Evolutionary conservation across 352 stramenopile genomes (phyloP), one percentile per base, ranked within the genome.

Genomic region (Pythium grandisporangium): DNA sequence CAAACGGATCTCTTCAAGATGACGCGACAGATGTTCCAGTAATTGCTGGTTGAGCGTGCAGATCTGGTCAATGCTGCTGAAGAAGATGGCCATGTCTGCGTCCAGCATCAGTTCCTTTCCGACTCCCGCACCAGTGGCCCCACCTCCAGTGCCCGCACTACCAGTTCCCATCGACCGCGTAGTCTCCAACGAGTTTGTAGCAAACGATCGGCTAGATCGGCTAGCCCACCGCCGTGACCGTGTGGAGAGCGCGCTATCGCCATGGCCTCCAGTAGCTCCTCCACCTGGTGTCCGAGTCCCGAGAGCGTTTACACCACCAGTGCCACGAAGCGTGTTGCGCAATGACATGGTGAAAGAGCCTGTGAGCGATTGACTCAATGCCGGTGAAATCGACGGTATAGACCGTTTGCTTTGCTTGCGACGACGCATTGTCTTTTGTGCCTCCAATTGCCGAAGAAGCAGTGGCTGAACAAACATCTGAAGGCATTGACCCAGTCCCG

Each of bases 1-100:
- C 8, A 51, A 42, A 19, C 61, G 66, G 7, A 69, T 75, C 45
- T 93, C 80, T 14, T 84, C 61, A 4, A 91, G 48, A 43, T 93
- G 80, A 3, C 73, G 70, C 16, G 70, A 81, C 14, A 93, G 65
- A 51, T 91, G 80, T 16, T 93, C 77, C n/a, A 93, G 48, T 6
- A 93, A 53, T 48, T 93, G 80, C 53, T 93, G 80, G 34, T 93
- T 93, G 2, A 93, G 58, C 10, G 78, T 93, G 44, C 76, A 91
- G 38, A 93, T 88, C 42, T 93, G 77, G 34, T 91, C 78, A 14
- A 93, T 80, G 37, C 77, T 91, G 58, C 62, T 89, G 45, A 93
- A 93, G 42, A 93, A 93, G 39, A 93, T 86, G 7, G 78, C 78
- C 56, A 93, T 72, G 37, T 87, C 75, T 6, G 80, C 80, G 36